Evolutionary conservation across 352 stramenopile genomes (phyloP).

Genomic region (Globisporangium mamillatum): DNA sequence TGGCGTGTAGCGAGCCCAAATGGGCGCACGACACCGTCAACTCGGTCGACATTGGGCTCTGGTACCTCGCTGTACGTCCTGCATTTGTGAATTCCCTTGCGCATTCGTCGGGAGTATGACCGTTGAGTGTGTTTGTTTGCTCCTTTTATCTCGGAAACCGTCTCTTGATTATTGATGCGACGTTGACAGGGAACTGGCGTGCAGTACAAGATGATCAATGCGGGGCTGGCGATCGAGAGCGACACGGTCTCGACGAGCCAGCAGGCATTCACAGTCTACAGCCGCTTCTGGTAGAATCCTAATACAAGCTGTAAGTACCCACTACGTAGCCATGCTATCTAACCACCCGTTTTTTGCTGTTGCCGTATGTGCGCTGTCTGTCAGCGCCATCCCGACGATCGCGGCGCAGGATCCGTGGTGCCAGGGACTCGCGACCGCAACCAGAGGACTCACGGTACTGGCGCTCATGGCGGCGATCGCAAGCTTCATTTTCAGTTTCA

Average conservation of each 20-base stretch:
- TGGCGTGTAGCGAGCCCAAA: constrained; percentile 38
- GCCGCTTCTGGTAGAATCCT: constrained; percentile 34
- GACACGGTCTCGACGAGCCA: constrained; percentile 22
- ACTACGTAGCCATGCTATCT: neutral
- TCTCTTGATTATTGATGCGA: constrained; percentile 1
- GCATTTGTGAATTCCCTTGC: neutral
- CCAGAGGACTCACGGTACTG: constrained; percentile 47
- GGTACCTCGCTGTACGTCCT: constrained; percentile 45
- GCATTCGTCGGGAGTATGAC: neutral
- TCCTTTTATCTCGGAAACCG: neutral
- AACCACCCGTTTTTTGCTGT: neutral
- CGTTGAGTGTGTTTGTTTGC: neutral
- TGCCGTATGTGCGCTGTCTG: neutral
- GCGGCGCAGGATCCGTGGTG: constrained; percentile 63
- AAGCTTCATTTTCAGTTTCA: constrained; percentile 54
- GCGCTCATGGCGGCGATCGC: constrained; percentile 49
- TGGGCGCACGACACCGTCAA: constrained; percentile 70
- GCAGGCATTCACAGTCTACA: constrained; percentile 29
- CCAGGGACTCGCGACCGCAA: constrained; percentile 39
- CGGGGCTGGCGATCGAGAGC: constrained; percentile 41
- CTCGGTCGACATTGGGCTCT: constrained; percentile 74
- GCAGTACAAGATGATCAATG: constrained; percentile 83
- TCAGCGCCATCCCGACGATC: constrained; percentile 37
- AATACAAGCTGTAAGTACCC: neutral
- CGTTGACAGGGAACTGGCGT: constrained; percentile 55